Base-by-base conservation (phyloP, 192 early-diverging fungal species). In the Phycomyces nitens region DNA sequence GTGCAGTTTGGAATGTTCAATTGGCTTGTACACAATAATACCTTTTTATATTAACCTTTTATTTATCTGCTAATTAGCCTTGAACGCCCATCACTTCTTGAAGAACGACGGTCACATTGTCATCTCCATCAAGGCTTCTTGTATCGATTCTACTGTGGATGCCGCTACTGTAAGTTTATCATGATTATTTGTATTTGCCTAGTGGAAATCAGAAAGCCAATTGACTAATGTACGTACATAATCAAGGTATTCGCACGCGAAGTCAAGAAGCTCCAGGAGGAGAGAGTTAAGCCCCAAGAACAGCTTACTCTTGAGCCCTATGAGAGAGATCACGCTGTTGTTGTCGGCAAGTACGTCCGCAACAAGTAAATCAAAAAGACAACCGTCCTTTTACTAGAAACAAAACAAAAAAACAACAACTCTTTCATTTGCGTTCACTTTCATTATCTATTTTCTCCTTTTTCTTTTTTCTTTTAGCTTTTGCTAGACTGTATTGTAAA, bases 111-210 rank as follows among this genome's bases (percentile, higher is more conserved):
- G 94, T 52, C 89, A 99, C 78, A 94, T 98, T 79, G 96, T 96
- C 56, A 98, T 98, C 70, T 96, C 94, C 56, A 96, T 99, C 87
- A 99, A 99, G 85, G 97, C 96, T 60, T 96, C 96, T 84, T 99
- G 95, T 83, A 99, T 99, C 78, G 97, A 99, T 81, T 97, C 95
- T 18, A 99, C 95, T 15, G 94, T 95, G 26, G 92, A 90, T 72
- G 94, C 97, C 24, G 84, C 90, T 55, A 94, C 89, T 47, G 97
- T 47, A 47, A 47, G 44, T n/a, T 3, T 47, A n/a, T n/a, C n/a
- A n/a, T n/a, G n/a, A n/a, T n/a, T n/a, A n/a, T n/a, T n/a, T n/a
- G n/a, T n/a, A n/a, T n/a, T n/a, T n/a, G n/a, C 44, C 44, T 3
- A 2, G 18, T 18, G 12, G 44, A 47, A 14, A n/a, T 42, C 8